phyloP scores from a whole-genome alignment of 2,329 filamentous ascomycete genomes.

The Gnomoniopsis sp. region DNA sequence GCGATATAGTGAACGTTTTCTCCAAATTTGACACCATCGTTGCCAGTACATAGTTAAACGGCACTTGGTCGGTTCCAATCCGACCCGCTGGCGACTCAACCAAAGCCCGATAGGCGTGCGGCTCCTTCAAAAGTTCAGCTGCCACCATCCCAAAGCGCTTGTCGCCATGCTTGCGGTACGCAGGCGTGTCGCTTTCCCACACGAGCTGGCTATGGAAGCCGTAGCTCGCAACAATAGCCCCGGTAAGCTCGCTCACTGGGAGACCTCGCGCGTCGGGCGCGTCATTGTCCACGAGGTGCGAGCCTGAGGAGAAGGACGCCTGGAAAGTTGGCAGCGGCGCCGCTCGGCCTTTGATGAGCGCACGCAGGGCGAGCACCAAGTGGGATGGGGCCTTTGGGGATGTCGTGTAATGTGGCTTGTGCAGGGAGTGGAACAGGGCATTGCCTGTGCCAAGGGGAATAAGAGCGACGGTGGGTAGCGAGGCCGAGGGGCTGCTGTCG shows the following conservation, averaged over 20 bases:
- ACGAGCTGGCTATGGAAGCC: conserved; percentile 86
- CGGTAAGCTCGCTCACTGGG: conserved; percentile 50
- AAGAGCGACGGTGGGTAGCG: conserved; percentile 45
- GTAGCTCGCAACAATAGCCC: conserved; percentile 85
- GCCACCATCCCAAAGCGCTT: conserved; percentile 85
- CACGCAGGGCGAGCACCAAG: conserved; percentile 42
- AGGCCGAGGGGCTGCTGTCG: conserved; percentile 31
- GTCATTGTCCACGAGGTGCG: conserved; percentile 38
- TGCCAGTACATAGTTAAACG: conserved; percentile 73
- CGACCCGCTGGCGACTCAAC: conserved; percentile 34
- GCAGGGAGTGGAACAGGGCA: conserved; percentile 59
- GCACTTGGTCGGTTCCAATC: conserved; percentile 26
- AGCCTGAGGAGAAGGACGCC: conserved; percentile 58
- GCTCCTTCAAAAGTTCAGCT: conserved; percentile 61
- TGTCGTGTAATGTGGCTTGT: conserved; percentile 51
- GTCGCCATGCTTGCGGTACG: conserved; percentile 72
- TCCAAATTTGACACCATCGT: conserved; percentile 80
- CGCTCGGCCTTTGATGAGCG: conserved; percentile 56
- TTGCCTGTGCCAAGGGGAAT: conserved; percentile 65
- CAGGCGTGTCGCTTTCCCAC: conserved; percentile 82
- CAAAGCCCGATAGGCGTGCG: conserved; percentile 46
- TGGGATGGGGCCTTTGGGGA: conserved; percentile 32
- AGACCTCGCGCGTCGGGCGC: conserved; percentile 23
- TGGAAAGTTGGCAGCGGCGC: conserved; percentile 59
- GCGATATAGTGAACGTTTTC: conserved; percentile 77